Base-by-base conservation (phyloP, 768 basidiomycete species). In the Kondoa subrosea region DNA sequence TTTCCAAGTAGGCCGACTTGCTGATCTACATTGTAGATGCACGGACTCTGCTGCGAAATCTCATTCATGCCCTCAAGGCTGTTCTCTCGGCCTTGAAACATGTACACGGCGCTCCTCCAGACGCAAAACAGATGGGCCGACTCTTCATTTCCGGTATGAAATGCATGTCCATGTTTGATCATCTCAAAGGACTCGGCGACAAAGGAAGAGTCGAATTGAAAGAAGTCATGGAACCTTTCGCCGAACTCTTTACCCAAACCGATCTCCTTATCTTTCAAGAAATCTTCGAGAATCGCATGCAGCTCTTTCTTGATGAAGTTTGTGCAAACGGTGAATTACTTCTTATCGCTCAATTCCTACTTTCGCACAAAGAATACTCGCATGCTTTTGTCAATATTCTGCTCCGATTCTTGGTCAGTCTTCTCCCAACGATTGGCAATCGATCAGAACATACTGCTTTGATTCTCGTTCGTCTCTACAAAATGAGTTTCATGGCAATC, bases 401-500 rank as follows among this genome's bases (percentile, higher is more conserved):
- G 32, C 83, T 97, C 68, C 83, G 85, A 34, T 89, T 89, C 77
- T 82, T 99, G 65, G 85, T 92, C 64, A 84, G 85, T 27, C 83
- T 86, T 34, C 83, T 99, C 17, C 87, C 85, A 21, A 78, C 85
- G 56, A 82, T 99, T 3, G 93, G 92, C 26, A 72, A 73, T 34
- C 67, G 62, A 34, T 87, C 91, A 70, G 83, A 86, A 74, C 87
- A 90, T 71, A 84, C 85, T 25, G 88, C 90, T 0, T 85, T 86
- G 0, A 84, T 91, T 15, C 87, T 88, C 12, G 87, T 99, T 69
- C 85, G 90, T 64, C 79, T 96, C 59, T 96, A 90, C 83, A 97
- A 95, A 80, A 87, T 95, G 83, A 86, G 91, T 16, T 99, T 97
- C 77, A 81, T 82, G 67, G 89, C 93, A 2, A 89, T 96, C 65